Evolutionary conservation across 129 eudicot species (phyloP), one percentile per base, ranked within the genome.

Genomic region (Ambrosia artemisiifolia): DNA sequence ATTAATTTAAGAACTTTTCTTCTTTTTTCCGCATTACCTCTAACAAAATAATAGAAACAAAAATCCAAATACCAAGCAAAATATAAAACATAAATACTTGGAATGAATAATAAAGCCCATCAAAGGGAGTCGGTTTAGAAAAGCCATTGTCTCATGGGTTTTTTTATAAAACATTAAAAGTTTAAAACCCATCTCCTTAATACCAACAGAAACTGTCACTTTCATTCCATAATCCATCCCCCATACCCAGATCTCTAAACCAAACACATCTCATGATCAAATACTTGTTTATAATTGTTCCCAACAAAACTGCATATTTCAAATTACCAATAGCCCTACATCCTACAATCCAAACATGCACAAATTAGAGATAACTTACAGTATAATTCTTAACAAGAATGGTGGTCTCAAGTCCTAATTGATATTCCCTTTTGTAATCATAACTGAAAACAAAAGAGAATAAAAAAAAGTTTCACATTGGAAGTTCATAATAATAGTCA

Each of bases 351-450:
- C 55, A 28, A n/a, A 65, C 34, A 66, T 17, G 28, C 36, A 70
- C n/a, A 17, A 63, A 70, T 3, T 17, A 75, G 12, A 56, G 42
- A 40, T 43, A 65, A 78, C 95, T 83, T 75, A 91, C 97, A 32
- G 97, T 91, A 71, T 91, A 91, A 79, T 88, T 91, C 83, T 91
- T 91, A 40, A 88, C 87, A 24, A 94, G 94, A 73, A 94, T 94
- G 64, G 99, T 94, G 75, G 99, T 94, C 79, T 94, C 99, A 74
- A 94, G 97, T 60, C 99, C 99, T 70, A 94, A 75, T 42, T 94
- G 99, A 76, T 94, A 90, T 72, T 94, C 99, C 83, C 99, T 85
- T 79, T 88, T 94, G 86, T 94, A 94, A 77, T 94, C 99, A 81
- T 94, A 90, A 78, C 99, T 94, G 91, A 80, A 71, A 18, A 79